Evolutionary conservation across 345 rosid genomes (phyloP).

Genomic region (Eucalyptus globulus): DNA sequence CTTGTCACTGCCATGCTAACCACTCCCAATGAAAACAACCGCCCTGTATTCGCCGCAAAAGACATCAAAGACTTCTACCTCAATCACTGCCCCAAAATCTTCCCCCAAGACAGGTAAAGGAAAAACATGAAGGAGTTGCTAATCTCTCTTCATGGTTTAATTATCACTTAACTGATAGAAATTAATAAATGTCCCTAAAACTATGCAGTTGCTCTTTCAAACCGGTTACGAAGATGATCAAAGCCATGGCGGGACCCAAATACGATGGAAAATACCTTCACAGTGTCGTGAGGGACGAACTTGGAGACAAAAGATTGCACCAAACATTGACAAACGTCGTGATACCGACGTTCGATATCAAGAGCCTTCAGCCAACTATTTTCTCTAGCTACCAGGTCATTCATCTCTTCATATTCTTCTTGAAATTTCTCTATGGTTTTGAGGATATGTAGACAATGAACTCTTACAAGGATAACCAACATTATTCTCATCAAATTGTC

Average conservation of each 20-base stretch:
- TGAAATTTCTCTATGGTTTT: neutral
- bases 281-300: slow-evolving; percentile 2
- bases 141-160: neutral
- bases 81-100: slow-evolving; percentile 8
- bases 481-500: neutral
- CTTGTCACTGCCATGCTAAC: slow-evolving; percentile 30
- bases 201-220: neutral
- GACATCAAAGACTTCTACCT: slow-evolving; percentile 18
- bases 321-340: slow-evolving; percentile 23
- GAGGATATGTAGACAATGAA: neutral
- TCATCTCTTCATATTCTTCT: neutral
- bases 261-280: slow-evolving; percentile 20
- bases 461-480: neutral
- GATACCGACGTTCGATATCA: slow-evolving; percentile 29
- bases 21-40: slow-evolving; percentile 8
- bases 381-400: slow-evolving; percentile 14
- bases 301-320: slow-evolving; percentile 6
- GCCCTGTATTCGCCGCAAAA: slow-evolving; percentile 28
- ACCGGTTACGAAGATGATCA: neutral
- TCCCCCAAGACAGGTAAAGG: slow-evolving; percentile 7
- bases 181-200: neutral
- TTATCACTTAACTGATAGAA: neutral
- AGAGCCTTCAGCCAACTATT: slow-evolving; percentile 19
- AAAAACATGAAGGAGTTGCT: neutral
- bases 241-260: slow-evolving; percentile 11